Percentiles rank a stretch among this genome's conserved stretches.
phyloP scores from a whole-genome alignment of 2,329 filamentous ascomycete genomes.

The Trichoderma polysporum region DNA sequence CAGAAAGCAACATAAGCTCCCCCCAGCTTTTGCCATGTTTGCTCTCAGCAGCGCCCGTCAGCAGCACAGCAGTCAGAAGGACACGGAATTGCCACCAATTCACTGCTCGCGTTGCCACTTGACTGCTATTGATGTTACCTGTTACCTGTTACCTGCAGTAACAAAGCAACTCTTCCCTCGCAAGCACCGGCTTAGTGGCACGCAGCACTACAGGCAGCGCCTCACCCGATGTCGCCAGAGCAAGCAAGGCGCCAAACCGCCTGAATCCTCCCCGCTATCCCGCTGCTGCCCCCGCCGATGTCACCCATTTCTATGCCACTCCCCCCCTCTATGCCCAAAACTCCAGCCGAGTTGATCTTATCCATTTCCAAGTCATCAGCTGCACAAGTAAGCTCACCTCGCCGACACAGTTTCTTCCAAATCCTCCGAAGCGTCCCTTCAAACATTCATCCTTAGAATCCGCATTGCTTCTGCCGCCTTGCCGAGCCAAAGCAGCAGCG shows the following conservation, averaged over 20 bases:
- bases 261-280: background rate
- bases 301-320: constrained; percentile 2
- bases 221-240: background rate
- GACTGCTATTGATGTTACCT: background rate
- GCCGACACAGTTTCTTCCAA: background rate
- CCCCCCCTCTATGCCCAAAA: background rate
- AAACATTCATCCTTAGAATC: background rate
- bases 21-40: background rate
- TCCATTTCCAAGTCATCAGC: background rate
- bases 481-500: background rate
- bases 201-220: background rate
- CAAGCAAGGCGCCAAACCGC: background rate
- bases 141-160: background rate
- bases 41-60: background rate
- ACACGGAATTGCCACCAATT: background rate
- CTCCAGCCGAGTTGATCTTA: background rate
- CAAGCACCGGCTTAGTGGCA: background rate
- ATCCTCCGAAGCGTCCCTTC: background rate
- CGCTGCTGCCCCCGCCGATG: constrained; percentile 4
- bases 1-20: background rate
- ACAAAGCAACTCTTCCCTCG: background rate
- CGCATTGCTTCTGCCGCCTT: background rate
- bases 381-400: background rate
- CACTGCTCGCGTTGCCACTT: background rate
- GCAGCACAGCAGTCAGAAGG: background rate